These are phyloP conservation scores for Symbiodinium pilosum DNA, from an alignment of 73 alveolate species.

Conservation along the genomic window DNA sequence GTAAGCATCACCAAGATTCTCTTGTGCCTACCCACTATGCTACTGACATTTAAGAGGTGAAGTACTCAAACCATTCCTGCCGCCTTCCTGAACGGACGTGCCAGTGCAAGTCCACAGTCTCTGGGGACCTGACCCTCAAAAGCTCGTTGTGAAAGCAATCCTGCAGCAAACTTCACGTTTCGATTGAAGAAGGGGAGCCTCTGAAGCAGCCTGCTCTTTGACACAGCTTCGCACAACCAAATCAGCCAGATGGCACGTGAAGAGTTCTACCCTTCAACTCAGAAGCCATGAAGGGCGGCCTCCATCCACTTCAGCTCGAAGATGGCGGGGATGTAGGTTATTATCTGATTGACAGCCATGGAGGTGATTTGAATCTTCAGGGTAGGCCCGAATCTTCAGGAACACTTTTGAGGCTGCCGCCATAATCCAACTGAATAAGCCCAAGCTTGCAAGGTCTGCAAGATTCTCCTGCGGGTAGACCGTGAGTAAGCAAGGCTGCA, in stretches of 20 bases:
- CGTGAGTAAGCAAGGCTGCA: background rate
- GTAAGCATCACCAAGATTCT: background rate
- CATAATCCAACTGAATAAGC: background rate
- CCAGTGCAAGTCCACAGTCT: background rate
- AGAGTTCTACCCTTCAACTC: background rate
- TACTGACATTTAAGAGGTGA: no score
- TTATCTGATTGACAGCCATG: no score
- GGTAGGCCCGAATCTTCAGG: background rate
- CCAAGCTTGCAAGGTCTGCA: background rate
- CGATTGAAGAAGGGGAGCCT: no score
- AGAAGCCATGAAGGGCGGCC: background rate
- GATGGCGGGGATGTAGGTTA: slow-evolving; percentile 8
- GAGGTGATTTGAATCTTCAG: background rate
- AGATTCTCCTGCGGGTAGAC: background rate
- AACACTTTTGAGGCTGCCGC: background rate
- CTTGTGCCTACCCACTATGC: no score
- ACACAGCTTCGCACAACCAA: no score
- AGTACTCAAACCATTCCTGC: no score
- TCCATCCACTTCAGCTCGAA: slow-evolving; percentile 46
- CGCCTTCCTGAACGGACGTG: background rate
- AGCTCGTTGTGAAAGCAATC: background rate
- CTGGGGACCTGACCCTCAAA: background rate
- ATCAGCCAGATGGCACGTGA: no score
- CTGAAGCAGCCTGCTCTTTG: no score
- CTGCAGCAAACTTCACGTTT: background rate